phyloP scores from a whole-genome alignment of 2,329 filamentous ascomycete genomes.

The Colletotrichum simmondsii region DNA sequence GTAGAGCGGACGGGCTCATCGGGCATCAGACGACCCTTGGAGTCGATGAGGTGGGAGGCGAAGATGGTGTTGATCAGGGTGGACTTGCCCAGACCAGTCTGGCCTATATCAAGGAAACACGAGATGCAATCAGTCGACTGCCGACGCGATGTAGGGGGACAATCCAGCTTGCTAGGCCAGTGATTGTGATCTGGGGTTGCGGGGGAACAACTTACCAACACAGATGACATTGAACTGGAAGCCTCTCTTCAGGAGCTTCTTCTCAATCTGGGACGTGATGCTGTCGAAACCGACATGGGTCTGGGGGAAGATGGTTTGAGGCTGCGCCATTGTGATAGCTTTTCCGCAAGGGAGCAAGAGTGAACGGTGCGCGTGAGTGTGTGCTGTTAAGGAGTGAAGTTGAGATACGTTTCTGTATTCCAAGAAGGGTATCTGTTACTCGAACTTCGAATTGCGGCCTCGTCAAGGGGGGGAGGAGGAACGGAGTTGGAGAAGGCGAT shows the following conservation, averaged over 20 bases:
- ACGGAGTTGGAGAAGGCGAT: conserved; percentile 28
- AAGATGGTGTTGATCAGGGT: conserved; percentile 99
- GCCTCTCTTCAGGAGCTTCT: conserved; percentile 98
- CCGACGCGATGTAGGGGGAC: conserved; percentile 10
- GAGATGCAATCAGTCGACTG: conserved; percentile 14
- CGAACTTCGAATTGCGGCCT: conserved; percentile 38
- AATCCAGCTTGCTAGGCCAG: neutral
- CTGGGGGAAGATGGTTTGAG: conserved; percentile 84
- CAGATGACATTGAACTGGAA: conserved; percentile 99
- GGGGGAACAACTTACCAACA: conserved; percentile 78
- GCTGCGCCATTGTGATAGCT: conserved; percentile 60
- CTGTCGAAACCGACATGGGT: conserved; percentile 99
- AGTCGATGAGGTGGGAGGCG: conserved; percentile 98
- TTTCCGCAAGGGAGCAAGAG: conserved; percentile 42
- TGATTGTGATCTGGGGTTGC: neutral
- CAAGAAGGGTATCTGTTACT: conserved; percentile 46
- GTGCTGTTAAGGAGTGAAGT: conserved; percentile 43
- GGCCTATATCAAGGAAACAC: conserved; percentile 67
- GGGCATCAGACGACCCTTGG: conserved; percentile 92
- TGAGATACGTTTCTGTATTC: conserved; percentile 41
- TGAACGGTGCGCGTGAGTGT: conserved; percentile 43
- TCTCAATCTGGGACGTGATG: conserved; percentile 99
- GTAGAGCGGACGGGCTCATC: conserved; percentile 95
- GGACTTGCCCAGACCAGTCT: conserved; percentile 98
- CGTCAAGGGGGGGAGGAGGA: conserved; percentile 36